phyloP scores from a whole-genome alignment of 108 stramenopile genomes.

The Pseudonitzschia multiseries region DNA sequence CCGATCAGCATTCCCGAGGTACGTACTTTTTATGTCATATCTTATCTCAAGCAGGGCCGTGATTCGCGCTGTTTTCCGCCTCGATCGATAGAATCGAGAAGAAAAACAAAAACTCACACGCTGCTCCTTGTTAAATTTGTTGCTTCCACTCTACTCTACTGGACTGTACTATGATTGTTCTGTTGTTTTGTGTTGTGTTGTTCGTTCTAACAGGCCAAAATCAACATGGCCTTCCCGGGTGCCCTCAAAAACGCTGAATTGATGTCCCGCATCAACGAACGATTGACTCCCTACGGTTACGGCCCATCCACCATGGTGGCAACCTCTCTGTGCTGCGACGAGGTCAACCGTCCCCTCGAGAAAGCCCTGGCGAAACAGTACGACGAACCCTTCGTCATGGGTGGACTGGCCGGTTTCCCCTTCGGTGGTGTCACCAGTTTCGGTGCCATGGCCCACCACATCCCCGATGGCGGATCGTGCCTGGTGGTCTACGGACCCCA shows the following conservation, averaged over 20 bases:
- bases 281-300: slow-evolving; percentile 33
- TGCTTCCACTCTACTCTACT: too few relatives aligned
- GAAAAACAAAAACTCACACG: too few relatives aligned
- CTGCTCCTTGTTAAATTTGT: too few relatives aligned
- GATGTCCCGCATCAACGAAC: slow-evolving; percentile 17
- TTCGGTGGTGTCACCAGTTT: slow-evolving; percentile 67
- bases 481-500: slow-evolving; percentile 67
- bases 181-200: too few relatives aligned
- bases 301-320: slow-evolving; percentile 37
- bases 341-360: slow-evolving; percentile 60
- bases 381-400: slow-evolving; percentile 58
- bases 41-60: too few relatives aligned
- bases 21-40: slow-evolving; percentile 16
- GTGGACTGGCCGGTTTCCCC: slow-evolving; percentile 72
- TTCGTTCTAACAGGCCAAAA: slow-evolving; percentile 24
- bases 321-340: slow-evolving; percentile 65
- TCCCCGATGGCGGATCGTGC: slow-evolving; percentile 62
- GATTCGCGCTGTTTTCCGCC: too few relatives aligned
- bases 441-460: slow-evolving; percentile 70
- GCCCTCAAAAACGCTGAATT: slow-evolving; percentile 47
- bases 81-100: too few relatives aligned
- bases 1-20: slow-evolving; percentile 28
- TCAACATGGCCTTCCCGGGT: slow-evolving; percentile 35
- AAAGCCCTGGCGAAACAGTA: slow-evolving; percentile 40
- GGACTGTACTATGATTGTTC: not conserved